Evolutionary conservation across 305 asterid genomes (phyloP).

Genomic region (Coffea humblotiana): DNA sequence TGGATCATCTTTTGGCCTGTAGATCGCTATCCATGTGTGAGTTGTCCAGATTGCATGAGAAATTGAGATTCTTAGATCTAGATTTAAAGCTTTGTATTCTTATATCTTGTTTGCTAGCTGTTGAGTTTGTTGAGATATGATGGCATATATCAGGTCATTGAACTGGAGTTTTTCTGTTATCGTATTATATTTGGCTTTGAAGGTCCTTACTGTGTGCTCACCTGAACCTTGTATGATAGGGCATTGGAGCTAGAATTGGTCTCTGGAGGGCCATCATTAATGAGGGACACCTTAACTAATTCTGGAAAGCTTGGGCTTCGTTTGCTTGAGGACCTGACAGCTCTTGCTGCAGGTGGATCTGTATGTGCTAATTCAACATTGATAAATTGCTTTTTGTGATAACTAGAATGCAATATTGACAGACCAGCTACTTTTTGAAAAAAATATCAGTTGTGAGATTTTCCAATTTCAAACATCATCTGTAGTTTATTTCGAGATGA

Average conservation of each 20-base stretch:
- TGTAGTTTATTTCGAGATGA: not conserved
- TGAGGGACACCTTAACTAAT: conserved; percentile 62
- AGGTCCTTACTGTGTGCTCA: not conserved
- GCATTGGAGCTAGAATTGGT: conserved; percentile 69
- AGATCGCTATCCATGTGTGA: not conserved
- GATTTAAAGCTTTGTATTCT: not conserved
- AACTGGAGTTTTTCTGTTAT: not conserved
- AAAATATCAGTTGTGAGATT: not conserved
- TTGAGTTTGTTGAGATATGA: not conserved
- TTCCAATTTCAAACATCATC: conserved; percentile 10
- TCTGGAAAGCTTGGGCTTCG: conserved; percentile 90
- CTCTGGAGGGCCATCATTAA: conserved; percentile 63
- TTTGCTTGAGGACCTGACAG: conserved; percentile 95
- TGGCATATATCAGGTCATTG: not conserved
- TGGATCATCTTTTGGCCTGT: not conserved
- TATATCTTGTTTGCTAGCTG: not conserved
- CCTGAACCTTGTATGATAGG: conserved; percentile 48
- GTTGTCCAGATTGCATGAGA: not conserved
- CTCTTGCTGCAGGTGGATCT: conserved; percentile 99
- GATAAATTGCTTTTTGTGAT: conserved; percentile 27
- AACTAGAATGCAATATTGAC: conserved; percentile 12
- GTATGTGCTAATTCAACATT: conserved; percentile 76
- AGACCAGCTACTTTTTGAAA: not conserved
- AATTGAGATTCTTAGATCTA: not conserved
- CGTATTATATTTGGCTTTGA: not conserved